Conservation (phyloP, 306 rosid species). For the Quercus glauca region DNA sequence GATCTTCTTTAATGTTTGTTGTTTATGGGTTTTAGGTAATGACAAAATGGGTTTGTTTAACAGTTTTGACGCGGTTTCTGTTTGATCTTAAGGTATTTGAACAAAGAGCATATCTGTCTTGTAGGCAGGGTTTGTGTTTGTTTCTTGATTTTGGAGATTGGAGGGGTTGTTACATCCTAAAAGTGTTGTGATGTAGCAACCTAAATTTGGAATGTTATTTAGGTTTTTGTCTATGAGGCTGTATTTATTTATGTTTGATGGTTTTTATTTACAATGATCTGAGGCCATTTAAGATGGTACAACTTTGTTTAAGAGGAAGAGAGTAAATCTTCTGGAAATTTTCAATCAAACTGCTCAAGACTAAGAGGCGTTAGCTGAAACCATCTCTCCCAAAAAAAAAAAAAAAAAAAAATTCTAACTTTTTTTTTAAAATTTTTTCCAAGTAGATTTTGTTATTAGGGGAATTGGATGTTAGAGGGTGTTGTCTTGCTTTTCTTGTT, state of each 20-base stretch:
- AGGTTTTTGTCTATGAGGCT: not conserved
- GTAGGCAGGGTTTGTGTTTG: constrained; percentile 18
- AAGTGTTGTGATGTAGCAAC: not conserved
- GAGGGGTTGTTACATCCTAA: not conserved
- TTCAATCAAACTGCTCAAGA: too few relatives aligned
- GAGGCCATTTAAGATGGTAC: too few relatives aligned
- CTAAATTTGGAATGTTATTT: not conserved
- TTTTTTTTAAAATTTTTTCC: too few relatives aligned
- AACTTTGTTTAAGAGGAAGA: too few relatives aligned
- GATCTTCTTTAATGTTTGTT: not conserved
- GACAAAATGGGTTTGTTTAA: constrained; percentile 1
- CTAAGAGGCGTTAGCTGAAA: too few relatives aligned
- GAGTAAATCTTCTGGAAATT: too few relatives aligned
- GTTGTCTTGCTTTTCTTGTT: too few relatives aligned
- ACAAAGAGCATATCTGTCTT: not conserved
- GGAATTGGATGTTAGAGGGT: too few relatives aligned
- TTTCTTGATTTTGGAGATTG: constrained; percentile 10
- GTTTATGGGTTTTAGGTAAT: not conserved
- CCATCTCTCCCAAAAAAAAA: too few relatives aligned
- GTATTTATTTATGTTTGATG: not conserved
- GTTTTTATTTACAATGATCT: too few relatives aligned
- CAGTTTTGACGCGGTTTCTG: not conserved
- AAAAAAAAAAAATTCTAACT: too few relatives aligned
- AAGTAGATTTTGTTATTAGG: too few relatives aligned
- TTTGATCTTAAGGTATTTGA: not conserved